A percentile compares a stretch with the other conserved stretches of the same genome.
phyloP scores from a whole-genome alignment of 1,139 yeast genomes.

The Scheffersomyces illinoinensis region DNA sequence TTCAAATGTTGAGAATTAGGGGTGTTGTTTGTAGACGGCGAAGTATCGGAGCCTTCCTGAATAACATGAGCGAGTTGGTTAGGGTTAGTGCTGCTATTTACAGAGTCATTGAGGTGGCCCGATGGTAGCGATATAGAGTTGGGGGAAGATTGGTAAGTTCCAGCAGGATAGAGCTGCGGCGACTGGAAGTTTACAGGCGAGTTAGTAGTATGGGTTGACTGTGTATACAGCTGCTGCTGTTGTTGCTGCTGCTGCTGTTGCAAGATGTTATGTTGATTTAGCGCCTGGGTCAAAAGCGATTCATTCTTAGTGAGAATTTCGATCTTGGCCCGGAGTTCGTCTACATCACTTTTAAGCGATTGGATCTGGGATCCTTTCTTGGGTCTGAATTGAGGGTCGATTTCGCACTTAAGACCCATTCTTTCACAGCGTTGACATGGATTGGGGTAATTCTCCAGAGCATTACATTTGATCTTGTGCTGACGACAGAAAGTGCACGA shows the following conservation, averaged over 20 bases:
- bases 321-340: slow-evolving; percentile 74
- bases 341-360: slow-evolving; percentile 79
- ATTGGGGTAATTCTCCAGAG: slow-evolving; percentile 76
- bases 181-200: slow-evolving; percentile 14
- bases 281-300: slow-evolving; percentile 62
- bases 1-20: slow-evolving; percentile 7
- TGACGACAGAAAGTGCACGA: slow-evolving; percentile 95
- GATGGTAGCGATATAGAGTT: background rate
- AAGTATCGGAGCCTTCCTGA: slow-evolving; percentile 27
- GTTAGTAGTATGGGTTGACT: slow-evolving; percentile 2
- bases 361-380: slow-evolving; percentile 91
- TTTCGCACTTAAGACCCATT: slow-evolving; percentile 80
- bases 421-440: slow-evolving; percentile 84
- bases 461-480: slow-evolving; percentile 92
- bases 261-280: slow-evolving; percentile 46
- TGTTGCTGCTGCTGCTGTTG: slow-evolving; percentile 24
- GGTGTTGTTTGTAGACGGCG: slow-evolving; percentile 16
- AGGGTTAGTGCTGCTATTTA: slow-evolving; percentile 6
- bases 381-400: slow-evolving; percentile 90
- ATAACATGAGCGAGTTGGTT: slow-evolving; percentile 16
- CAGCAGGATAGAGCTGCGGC: slow-evolving; percentile 5
- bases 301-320: slow-evolving; percentile 74
- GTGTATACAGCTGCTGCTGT: slow-evolving; percentile 11
- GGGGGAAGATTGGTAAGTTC: slow-evolving; percentile 3
- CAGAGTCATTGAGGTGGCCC: slow-evolving; percentile 8